A percentile compares a stretch with the other conserved stretches of the same genome.
phyloP scores from a whole-genome alignment of 2,329 filamentous ascomycete genomes.

The Clathrospora elynae region DNA sequence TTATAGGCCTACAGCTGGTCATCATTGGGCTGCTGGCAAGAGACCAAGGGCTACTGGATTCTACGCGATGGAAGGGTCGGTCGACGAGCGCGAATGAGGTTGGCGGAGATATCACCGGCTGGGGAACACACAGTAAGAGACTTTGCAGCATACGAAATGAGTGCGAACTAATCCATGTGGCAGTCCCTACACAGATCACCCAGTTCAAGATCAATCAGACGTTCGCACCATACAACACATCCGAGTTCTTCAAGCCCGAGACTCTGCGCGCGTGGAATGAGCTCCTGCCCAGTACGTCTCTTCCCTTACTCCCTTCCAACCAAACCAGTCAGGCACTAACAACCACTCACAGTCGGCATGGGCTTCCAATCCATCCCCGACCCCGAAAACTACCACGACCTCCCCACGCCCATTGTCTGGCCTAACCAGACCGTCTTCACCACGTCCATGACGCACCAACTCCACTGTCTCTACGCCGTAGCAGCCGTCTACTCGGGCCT shows the following conservation, averaged over 20 bases:
- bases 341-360: conserved; percentile 33
- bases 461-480: conserved; percentile 44
- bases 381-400: conserved; percentile 38
- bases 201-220: conserved; percentile 45
- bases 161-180: neutral
- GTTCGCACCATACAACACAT: conserved; percentile 43
- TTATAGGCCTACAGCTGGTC: conserved; percentile 39
- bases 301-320: neutral
- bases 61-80: conserved; percentile 22
- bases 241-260: conserved; percentile 44
- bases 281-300: conserved; percentile 28
- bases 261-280: conserved; percentile 43
- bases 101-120: conserved; percentile 43
- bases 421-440: conserved; percentile 43
- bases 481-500: conserved; percentile 41
- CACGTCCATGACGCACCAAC: conserved; percentile 43
- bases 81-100: conserved; percentile 37
- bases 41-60: conserved; percentile 38
- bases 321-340: neutral
- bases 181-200: conserved; percentile 42
- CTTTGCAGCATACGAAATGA: neutral
- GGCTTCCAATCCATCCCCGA: conserved; percentile 41
- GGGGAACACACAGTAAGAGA: conserved; percentile 40
- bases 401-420: conserved; percentile 43
- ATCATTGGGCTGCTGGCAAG: conserved; percentile 39